phyloP scores from a whole-genome alignment of 208 protist species.

The Trichomonas tenax region DNA sequence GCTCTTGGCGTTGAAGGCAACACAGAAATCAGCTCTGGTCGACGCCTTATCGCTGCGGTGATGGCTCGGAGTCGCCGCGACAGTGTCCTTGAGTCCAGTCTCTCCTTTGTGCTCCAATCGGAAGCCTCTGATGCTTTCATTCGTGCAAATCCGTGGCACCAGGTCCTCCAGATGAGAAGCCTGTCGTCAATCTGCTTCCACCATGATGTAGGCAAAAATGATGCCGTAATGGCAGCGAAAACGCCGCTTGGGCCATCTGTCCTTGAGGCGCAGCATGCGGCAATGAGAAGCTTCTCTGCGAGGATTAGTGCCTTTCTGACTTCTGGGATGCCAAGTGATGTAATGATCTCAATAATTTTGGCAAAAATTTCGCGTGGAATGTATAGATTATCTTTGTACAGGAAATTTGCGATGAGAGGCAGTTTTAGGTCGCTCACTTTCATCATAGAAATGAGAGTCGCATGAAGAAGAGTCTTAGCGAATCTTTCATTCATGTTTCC shows the following conservation, averaged over 20 bases:
- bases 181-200: neutral
- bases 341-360: too few species aligned
- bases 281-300: too few species aligned
- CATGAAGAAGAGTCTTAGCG: neutral
- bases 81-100: neutral
- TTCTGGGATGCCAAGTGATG: too few species aligned
- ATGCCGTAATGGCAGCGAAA: too few species aligned
- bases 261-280: too few species aligned
- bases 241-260: too few species aligned
- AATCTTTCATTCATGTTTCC: neutral
- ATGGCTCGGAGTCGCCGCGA: neutral
- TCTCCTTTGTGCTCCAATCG: neutral
- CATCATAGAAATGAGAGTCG: neutral
- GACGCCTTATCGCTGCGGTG: neutral
- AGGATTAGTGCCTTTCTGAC: too few species aligned
- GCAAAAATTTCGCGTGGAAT: too few species aligned
- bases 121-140: neutral
- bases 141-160: neutral
- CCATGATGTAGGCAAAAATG: neutral
- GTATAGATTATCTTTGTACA: neutral
- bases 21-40: neutral
- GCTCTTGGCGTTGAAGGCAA: neutral
- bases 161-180: neutral
- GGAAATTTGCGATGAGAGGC: neutral
- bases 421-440: neutral